Base-by-base conservation (phyloP, 2,329 filamentous ascomycete genomes). In the Aspergillus piperis region DNA sequence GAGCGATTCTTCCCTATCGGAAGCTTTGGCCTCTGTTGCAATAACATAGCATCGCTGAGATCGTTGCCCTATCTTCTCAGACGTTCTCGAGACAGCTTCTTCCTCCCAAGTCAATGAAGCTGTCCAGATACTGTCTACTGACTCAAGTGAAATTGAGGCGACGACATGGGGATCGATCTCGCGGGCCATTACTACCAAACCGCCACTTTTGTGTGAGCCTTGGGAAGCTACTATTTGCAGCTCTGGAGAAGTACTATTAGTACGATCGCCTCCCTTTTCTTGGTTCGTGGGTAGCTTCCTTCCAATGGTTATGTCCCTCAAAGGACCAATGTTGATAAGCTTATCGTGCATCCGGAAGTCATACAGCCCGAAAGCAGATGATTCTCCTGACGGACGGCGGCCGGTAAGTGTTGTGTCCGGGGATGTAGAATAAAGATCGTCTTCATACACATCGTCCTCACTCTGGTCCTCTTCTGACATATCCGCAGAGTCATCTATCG, bases 51-150 rank as follows among this genome's bases (percentile, higher is more conserved):
- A 88, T 73, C 94, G 89, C 66, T 59, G 89, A 66, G 57, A 25
- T 52, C 89, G 88, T 64, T 89, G 85, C n/a, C 62, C 63, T 2
- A 21, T 48, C 3, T 84, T 83, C 44, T 87, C 83, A 1, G 80
- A 76, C 48, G 70, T 65, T 57, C 78, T 68, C 5, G 84, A 78
- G 2, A 83, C 72, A 11, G 80, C 80, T 8, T 80, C 75, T 3
- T 68, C 82, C 80, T 62, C 82, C 78, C 59, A 80, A 66, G 51
- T 71, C 62, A 69, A 70, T 78, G 13, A 88, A 83, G 96, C 85
- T 48, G 92, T 90, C 94, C 94, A 98, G 61, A 96, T 84, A 1
- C 88, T 88, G 59, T 88, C 83, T 1, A 90, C 90, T 66, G 89
- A 87, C 2, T 90, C 86, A 52, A 95, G 88, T 52, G 89, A 85